A percentile compares a stretch with the other conserved stretches of the same genome.
phyloP scores from a whole-genome alignment of 495 filamentous ascomycete species.

The Pyrenopolyporus hunteri region DNA sequence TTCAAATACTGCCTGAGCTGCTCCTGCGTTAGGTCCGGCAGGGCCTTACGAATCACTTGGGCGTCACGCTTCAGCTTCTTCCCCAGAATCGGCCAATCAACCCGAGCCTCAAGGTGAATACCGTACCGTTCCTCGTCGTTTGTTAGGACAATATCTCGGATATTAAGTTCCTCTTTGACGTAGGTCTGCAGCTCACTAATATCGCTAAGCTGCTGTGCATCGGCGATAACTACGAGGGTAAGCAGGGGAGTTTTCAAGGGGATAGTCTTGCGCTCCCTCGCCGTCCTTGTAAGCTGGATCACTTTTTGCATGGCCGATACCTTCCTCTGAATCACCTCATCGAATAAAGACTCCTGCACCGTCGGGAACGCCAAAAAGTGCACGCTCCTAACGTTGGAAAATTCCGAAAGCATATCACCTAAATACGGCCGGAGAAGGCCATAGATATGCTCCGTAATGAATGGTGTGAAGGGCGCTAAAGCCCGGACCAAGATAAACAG shows the following conservation, averaged over 20 bases:
- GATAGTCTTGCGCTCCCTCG: conserved; percentile 82
- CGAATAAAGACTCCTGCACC: conserved; percentile 85
- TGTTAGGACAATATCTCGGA: conserved; percentile 82
- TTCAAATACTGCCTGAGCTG: conserved; percentile 73
- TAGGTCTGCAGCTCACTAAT: conserved; percentile 82
- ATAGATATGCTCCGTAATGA: conserved; percentile 95
- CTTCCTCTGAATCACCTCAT: conserved; percentile 81
- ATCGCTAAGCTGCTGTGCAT: conserved; percentile 83
- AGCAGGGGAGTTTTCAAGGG: conserved; percentile 90
- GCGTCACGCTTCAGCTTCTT: conserved; percentile 96
- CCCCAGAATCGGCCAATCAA: conserved; percentile 92
- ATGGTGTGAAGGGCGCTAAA: conserved; percentile 93
- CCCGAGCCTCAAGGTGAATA: conserved; percentile 84
- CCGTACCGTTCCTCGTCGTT: conserved; percentile 89
- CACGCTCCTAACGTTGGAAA: conserved; percentile 78
- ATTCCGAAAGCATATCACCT: conserved; percentile 64
- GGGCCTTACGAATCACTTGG: conserved; percentile 83
- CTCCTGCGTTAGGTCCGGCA: conserved; percentile 78
- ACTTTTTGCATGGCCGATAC: conserved; percentile 93
- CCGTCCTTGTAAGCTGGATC: conserved; percentile 86
- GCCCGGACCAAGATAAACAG: conserved; percentile 86
- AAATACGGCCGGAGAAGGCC: conserved; percentile 75
- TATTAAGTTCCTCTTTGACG: conserved; percentile 89
- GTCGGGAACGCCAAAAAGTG: conserved; percentile 93
- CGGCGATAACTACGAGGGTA: conserved; percentile 84